Percentiles rank a stretch among this genome's conserved stretches.
Conservation (phyloP, 495 filamentous ascomycete genomes). For the Penicillium canariense region DNA sequence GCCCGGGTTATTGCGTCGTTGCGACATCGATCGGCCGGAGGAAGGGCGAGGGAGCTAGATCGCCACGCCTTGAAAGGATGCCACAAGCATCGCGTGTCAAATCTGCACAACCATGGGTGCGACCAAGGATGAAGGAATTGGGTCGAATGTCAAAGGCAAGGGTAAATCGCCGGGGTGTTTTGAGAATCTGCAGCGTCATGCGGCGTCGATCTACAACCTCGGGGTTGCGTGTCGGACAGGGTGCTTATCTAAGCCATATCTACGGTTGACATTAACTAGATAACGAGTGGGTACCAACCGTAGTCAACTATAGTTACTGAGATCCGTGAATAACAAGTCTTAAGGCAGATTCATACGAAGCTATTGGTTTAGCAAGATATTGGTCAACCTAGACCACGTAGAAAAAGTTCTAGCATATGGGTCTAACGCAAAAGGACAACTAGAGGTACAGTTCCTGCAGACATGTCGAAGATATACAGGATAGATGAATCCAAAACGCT, state of each 20-base stretch:
- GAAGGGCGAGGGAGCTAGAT: conserved; percentile 20
- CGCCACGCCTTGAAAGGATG: conserved; percentile 22
- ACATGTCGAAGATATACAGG: conserved; percentile 37
- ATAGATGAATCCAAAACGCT: conserved; percentile 33
- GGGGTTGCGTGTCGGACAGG: conserved; percentile 17
- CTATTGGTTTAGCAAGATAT: background rate
- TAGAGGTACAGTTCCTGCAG: conserved; percentile 47
- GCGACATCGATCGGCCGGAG: conserved; percentile 26
- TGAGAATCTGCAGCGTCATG: conserved; percentile 5
- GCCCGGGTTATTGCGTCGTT: conserved; percentile 19
- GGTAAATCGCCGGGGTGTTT: background rate
- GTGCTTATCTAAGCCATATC: conserved; percentile 19
- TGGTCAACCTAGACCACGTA: conserved; percentile 19
- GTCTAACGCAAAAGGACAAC: conserved; percentile 43
- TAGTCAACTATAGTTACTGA: no score
- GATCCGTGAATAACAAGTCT: background rate
- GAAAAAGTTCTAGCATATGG: conserved; percentile 42
- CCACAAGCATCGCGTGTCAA: conserved; percentile 22
- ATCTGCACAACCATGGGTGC: conserved; percentile 22
- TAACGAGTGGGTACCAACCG: no score
- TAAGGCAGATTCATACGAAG: no score
- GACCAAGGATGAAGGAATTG: background rate
- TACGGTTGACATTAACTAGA: no score
- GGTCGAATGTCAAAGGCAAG: background rate
- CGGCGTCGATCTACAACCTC: conserved; percentile 14